A percentile compares a stretch with the other conserved stretches of the same genome.
These are phyloP conservation scores for Syncephalastrum contaminatum DNA, from an alignment of 371 early-diverging fungal genomes.

Conservation along the genomic window DNA sequence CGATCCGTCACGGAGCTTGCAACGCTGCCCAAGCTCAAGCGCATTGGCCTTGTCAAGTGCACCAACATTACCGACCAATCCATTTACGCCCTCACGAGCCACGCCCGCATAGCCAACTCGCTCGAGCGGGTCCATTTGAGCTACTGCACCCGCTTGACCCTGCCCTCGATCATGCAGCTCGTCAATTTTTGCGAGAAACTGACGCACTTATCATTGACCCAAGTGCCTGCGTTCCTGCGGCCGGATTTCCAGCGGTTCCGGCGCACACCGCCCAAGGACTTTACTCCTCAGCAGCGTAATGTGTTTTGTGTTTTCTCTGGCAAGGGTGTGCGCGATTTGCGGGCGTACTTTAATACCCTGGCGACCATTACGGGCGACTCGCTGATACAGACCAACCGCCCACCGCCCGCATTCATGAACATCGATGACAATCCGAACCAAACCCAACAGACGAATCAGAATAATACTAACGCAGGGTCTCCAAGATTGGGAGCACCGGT, in stretches of 20 bases:
- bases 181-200: conserved; percentile 55
- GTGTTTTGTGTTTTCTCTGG: conserved; percentile 69
- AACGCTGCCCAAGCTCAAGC: conserved; percentile 53
- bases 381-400: too few relatives aligned
- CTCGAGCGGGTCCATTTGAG: conserved; percentile 65
- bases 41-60: conserved; percentile 67
- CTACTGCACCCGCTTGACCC: conserved; percentile 55
- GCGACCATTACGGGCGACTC: conserved; percentile 8
- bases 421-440: conserved; percentile 1
- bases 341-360: conserved; percentile 38
- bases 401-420: neutral
- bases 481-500: conserved; percentile 8
- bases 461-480: conserved; percentile 6
- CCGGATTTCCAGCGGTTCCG: conserved; percentile 59
- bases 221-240: conserved; percentile 58
- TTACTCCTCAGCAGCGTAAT: conserved; percentile 49
- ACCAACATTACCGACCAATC: conserved; percentile 58
- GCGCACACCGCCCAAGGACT: conserved; percentile 58
- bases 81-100: conserved; percentile 52
- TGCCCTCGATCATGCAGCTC: conserved; percentile 49
- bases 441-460: neutral
- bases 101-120: conserved; percentile 47
- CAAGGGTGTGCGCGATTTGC: conserved; percentile 52
- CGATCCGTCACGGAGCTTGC: conserved; percentile 55
- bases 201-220: conserved; percentile 62